Percentiles rank a stretch among this genome's conserved stretches.
Conservation (phyloP, 2,329 filamentous ascomycete genomes). For the Diplocarpon rosae region DNA sequence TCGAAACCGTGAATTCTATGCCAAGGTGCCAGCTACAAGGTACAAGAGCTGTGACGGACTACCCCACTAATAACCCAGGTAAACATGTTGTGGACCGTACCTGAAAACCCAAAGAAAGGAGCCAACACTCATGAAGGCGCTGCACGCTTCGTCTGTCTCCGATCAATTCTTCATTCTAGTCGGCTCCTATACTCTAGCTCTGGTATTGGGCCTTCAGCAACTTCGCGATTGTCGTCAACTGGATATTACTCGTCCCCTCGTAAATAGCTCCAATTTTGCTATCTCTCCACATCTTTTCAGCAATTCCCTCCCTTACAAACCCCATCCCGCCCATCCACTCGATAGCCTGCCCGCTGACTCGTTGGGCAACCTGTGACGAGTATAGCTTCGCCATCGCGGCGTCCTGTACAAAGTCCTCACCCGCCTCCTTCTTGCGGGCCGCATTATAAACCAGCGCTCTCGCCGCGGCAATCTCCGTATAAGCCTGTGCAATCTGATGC, state of each 20-base stretch:
- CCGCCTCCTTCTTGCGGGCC: slow-evolving; percentile 93
- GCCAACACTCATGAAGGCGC: too few species aligned
- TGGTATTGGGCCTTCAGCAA: slow-evolving; percentile 60
- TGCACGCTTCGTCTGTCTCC: neutral
- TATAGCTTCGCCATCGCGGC: slow-evolving; percentile 98
- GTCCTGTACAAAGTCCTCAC: slow-evolving; percentile 87
- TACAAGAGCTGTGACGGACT: too few species aligned
- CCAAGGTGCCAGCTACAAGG: too few species aligned
- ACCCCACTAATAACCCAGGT: too few species aligned
- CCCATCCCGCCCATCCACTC: slow-evolving; percentile 99
- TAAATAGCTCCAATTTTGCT: slow-evolving; percentile 99
- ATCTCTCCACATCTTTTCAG: slow-evolving; percentile 96
- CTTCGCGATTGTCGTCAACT: slow-evolving; percentile 62
- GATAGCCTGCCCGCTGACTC: slow-evolving; percentile 73
- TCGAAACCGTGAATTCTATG: too few species aligned
- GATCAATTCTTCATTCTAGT: neutral
- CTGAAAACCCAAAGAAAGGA: too few species aligned
- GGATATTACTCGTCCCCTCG: slow-evolving; percentile 76
- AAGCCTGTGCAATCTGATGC: slow-evolving; percentile 94
- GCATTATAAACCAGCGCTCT: slow-evolving; percentile 92
- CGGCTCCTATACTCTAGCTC: slow-evolving; percentile 1
- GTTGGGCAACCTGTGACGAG: slow-evolving; percentile 82
- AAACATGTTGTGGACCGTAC: too few species aligned
- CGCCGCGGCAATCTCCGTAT: slow-evolving; percentile 85
- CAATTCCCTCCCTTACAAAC: slow-evolving; percentile 89